These are phyloP conservation scores for Aspergillus sp. DNA, from an alignment of 2,329 filamentous ascomycete species.

Conservation along the genomic window DNA sequence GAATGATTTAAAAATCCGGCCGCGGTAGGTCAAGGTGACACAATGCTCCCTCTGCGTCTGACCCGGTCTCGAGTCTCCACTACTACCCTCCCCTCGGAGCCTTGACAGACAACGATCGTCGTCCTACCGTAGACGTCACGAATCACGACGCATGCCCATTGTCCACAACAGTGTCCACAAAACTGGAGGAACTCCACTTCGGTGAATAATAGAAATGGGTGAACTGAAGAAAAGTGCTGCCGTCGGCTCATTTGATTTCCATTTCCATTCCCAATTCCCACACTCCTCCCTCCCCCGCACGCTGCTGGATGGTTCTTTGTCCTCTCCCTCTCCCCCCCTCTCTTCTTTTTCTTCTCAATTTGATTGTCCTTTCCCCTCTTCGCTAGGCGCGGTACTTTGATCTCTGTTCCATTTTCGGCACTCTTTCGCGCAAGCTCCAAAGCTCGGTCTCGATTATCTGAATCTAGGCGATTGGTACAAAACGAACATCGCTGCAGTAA, in stretches of 20 bases:
- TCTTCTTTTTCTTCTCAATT: not conserved
- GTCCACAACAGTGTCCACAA: too few relatives aligned
- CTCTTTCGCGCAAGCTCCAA: too few relatives aligned
- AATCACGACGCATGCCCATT: too few relatives aligned
- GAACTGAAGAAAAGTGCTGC: not conserved
- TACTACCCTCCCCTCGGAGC: not conserved
- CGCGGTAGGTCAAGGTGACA: too few relatives aligned
- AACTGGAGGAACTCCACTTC: not conserved
- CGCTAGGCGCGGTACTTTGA: not conserved
- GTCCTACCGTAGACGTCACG: too few relatives aligned
- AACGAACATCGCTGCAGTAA: slow-evolving; percentile 4
- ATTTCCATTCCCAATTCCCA: not conserved
- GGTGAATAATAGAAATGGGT: not conserved
- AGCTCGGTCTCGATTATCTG: too few relatives aligned
- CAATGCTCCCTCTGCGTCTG: too few relatives aligned
- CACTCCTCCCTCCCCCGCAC: not conserved
- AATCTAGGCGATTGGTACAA: not conserved
- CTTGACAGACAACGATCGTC: too few relatives aligned
- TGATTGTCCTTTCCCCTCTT: not conserved
- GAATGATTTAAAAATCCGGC: too few relatives aligned
- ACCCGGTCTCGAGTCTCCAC: not conserved
- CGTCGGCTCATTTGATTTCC: not conserved
- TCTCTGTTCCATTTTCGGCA: not conserved
- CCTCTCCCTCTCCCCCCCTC: slow-evolving; percentile 3
- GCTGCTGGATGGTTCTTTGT: slow-evolving; percentile 1